Evolutionary conservation across 2,329 filamentous ascomycete genomes (phyloP).

Genomic region (Colletotrichum neosansevieriae): DNA sequence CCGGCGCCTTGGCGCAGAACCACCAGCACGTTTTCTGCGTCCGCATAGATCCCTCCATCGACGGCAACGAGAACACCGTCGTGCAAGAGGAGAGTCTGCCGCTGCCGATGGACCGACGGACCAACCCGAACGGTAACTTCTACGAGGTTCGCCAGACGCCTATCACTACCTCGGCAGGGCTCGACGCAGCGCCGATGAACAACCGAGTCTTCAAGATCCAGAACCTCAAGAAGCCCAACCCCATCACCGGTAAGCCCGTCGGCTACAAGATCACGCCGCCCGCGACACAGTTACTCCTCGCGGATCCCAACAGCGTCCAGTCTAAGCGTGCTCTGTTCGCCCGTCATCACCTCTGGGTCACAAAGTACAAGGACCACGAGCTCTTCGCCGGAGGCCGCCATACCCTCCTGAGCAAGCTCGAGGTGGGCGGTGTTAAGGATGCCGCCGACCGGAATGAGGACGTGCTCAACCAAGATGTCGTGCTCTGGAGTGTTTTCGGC

Average conservation of each 20-base stretch:
- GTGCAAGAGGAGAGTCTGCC: slow-evolving; percentile 69
- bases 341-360: slow-evolving; percentile 47
- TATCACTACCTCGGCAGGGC: slow-evolving; percentile 54
- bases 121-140: slow-evolving; percentile 63
- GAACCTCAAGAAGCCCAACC: slow-evolving; percentile 45
- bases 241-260: slow-evolving; percentile 50
- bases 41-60: slow-evolving; percentile 67
- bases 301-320: slow-evolving; percentile 39
- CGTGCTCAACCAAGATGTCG: slow-evolving; percentile 59
- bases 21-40: slow-evolving; percentile 69
- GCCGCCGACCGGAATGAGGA: slow-evolving; percentile 57
- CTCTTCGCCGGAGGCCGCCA: slow-evolving; percentile 47
- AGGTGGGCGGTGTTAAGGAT: slow-evolving; percentile 41
- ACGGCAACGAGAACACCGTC: slow-evolving; percentile 64
- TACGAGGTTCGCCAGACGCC: slow-evolving; percentile 58
- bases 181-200: slow-evolving; percentile 57
- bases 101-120: slow-evolving; percentile 54
- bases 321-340: slow-evolving; percentile 47
- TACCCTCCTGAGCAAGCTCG: slow-evolving; percentile 51
- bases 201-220: slow-evolving; percentile 47
- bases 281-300: slow-evolving; percentile 51
- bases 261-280: slow-evolving; percentile 52
- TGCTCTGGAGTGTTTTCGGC: slow-evolving; percentile 61
- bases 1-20: slow-evolving; percentile 66
- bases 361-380: slow-evolving; percentile 46